Evolutionary conservation across 2,329 filamentous ascomycete genomes (phyloP).

Genomic region (Immersiporthe knoxdaviesiana): DNA sequence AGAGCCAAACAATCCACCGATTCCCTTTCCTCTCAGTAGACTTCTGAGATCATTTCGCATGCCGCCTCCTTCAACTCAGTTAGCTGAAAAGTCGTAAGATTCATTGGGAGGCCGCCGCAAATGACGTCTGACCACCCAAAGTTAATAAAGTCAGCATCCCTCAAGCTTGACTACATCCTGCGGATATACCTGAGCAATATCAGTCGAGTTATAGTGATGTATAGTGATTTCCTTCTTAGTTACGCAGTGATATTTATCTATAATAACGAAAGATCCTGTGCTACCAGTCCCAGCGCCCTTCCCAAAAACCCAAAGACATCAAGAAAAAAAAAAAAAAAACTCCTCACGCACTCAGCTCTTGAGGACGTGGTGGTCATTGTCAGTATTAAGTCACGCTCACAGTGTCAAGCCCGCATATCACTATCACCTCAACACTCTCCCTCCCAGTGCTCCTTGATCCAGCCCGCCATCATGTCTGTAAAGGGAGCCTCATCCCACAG

Average conservation of each 20-base stretch:
- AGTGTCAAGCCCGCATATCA: neutral
- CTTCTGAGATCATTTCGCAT: no score
- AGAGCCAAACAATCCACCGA: no score
- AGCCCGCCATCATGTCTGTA: constrained; percentile 58
- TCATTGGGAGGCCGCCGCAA: no score
- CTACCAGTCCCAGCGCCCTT: constrained; percentile 16
- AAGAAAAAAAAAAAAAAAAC: neutral
- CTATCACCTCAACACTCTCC: constrained; percentile 44
- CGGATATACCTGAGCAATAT: neutral
- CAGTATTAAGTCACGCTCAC: neutral
- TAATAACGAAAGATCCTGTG: no score
- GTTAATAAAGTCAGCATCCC: neutral
- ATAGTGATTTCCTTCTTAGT: neutral
- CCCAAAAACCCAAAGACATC: neutral
- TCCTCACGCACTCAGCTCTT: constrained; percentile 11
- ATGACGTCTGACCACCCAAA: neutral
- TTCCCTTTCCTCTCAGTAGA: no score
- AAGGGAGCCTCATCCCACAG: constrained; percentile 58
- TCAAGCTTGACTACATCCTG: neutral
- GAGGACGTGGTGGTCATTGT: neutral
- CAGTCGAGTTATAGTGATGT: neutral
- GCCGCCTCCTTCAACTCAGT: no score
- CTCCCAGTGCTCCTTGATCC: constrained; percentile 64
- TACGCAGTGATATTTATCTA: neutral
- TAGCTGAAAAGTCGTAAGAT: no score